Evolutionary conservation across 257 asterid species (phyloP).

Genomic region (Nicotiana obtusifolia): DNA sequence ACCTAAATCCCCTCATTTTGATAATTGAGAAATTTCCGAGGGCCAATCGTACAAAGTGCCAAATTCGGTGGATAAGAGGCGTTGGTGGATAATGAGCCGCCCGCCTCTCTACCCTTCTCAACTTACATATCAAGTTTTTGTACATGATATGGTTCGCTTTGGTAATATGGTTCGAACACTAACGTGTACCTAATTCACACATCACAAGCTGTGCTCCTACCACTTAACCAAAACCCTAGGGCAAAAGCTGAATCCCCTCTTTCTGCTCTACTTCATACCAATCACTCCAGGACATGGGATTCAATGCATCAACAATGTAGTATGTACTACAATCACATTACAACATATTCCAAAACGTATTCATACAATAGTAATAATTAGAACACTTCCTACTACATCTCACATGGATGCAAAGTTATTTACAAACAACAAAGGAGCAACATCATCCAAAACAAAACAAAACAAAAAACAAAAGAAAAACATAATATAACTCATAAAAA

Average conservation of each 20-base stretch:
- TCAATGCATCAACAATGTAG: background rate
- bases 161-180: no score
- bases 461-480: background rate
- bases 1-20: no score
- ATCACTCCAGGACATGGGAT: background rate
- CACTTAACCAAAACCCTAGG: no score
- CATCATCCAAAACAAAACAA: background rate
- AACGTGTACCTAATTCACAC: no score
- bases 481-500: background rate
- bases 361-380: background rate
- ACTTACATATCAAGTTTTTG: no score
- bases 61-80: no score
- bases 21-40: no score
- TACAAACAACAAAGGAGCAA: background rate
- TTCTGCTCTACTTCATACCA: background rate
- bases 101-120: no score
- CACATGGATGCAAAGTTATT: constrained; percentile 18
- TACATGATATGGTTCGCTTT: no score
- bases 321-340: background rate
- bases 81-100: no score
- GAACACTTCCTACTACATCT: constrained; percentile 14
- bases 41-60: no score
- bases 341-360: background rate
- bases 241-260: background rate
- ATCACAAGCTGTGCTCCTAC: no score